These are phyloP conservation scores for Trametes versicolor DNA, from an alignment of 1,284 basidiomycete genomes.

Conservation along the genomic window DNA sequence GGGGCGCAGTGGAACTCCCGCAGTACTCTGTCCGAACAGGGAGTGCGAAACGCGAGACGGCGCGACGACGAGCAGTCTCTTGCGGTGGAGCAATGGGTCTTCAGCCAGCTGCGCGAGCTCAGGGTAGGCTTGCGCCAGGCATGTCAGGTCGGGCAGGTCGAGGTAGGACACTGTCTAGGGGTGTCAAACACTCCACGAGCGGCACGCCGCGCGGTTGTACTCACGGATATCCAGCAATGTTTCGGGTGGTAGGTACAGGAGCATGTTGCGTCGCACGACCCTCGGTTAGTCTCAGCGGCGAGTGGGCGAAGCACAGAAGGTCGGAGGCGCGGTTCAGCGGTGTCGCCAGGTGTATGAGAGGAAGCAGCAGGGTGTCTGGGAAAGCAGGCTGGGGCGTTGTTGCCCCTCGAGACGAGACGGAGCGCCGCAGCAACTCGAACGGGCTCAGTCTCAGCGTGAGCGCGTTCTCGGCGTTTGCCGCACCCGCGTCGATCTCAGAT, in stretches of 20 bases:
- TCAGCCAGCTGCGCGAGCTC: conserved; percentile 57
- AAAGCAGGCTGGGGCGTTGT: conserved; percentile 12
- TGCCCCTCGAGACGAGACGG: conserved; percentile 18
- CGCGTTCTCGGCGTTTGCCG: conserved; percentile 25
- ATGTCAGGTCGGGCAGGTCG: conserved; percentile 73
- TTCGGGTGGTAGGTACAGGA: conserved; percentile 58
- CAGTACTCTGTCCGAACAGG: conserved; percentile 63
- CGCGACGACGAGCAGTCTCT: conserved; percentile 65
- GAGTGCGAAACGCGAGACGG: conserved; percentile 74
- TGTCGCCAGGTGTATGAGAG: not conserved
- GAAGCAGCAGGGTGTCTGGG: not conserved
- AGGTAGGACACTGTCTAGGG: conserved; percentile 67
- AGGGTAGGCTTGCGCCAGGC: conserved; percentile 57
- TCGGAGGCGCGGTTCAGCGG: not conserved
- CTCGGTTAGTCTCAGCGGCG: not conserved
- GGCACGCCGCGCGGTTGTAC: conserved; percentile 32
- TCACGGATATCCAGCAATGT: conserved; percentile 65
- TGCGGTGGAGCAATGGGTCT: conserved; percentile 69
- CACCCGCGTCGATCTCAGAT: conserved; percentile 11
- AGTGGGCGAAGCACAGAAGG: not conserved
- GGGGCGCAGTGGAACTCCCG: conserved; percentile 66
- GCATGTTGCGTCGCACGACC: conserved; percentile 19
- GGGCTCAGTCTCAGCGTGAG: conserved; percentile 3
- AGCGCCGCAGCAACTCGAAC: conserved; percentile 26
- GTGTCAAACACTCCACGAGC: not conserved